Conservation (phyloP, 2,329 filamentous ascomycete genomes). For the Verruconis gallopava region DNA sequence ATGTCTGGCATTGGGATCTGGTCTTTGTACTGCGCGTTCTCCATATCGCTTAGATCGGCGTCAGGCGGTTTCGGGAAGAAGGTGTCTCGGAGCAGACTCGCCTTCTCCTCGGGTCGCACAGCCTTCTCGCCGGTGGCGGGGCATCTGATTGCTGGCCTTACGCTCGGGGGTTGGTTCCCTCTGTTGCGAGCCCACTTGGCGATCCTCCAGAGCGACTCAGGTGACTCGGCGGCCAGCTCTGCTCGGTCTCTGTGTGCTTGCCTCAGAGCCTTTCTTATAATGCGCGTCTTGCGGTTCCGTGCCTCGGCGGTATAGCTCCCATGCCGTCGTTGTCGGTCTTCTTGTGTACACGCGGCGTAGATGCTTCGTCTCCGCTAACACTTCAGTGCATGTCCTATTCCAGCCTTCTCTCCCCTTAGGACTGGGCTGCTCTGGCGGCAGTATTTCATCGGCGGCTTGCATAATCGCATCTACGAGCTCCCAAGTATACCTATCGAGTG, state of each 20-base stretch:
- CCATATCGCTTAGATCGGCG: slow-evolving; percentile 12
- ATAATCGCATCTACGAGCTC: slow-evolving; percentile 10
- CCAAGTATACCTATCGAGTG: too few species aligned
- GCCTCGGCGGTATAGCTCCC: neutral
- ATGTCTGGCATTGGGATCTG: too few species aligned
- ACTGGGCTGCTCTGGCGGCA: too few species aligned
- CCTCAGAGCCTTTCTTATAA: slow-evolving; percentile 8
- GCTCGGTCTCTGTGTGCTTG: too few species aligned
- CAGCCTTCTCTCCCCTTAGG: slow-evolving; percentile 10
- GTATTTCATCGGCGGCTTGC: slow-evolving; percentile 11
- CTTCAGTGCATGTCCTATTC: slow-evolving; percentile 9
- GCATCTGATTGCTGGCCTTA: slow-evolving; percentile 11
- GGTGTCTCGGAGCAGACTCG: slow-evolving; percentile 7
- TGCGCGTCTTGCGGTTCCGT: neutral
- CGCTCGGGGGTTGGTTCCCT: too few species aligned
- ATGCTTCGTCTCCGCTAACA: slow-evolving; percentile 12
- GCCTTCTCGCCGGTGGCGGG: neutral
- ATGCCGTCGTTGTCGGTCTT: neutral
- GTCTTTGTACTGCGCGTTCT: too few species aligned
- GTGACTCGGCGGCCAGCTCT: too few species aligned
- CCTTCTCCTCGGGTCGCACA: slow-evolving; percentile 10
- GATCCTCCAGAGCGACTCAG: too few species aligned
- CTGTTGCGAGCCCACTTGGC: too few species aligned
- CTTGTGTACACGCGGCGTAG: slow-evolving; percentile 9
- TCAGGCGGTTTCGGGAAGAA: slow-evolving; percentile 3